Base-by-base conservation (phyloP, 169 alveolate species). In the Theileria parva region DNA sequence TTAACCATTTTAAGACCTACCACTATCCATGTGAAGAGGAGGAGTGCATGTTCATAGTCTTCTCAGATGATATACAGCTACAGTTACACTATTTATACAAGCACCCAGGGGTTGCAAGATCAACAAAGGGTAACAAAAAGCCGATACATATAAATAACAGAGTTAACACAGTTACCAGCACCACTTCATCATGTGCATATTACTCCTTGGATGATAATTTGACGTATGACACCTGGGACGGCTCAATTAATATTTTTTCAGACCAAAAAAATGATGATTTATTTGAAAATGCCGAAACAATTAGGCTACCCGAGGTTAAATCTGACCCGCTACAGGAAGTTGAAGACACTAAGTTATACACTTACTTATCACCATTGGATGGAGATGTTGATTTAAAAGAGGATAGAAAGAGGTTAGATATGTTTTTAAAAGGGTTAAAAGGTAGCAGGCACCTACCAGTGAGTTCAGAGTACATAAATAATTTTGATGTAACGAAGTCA, bases 21-120 rank as follows among this genome's bases (percentile, higher is more conserved):
- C 90, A 84, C 67, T 84, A 84, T 64, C 90, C 90, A 0, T 84
- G 90, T 60, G 86, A 77, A 28, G 90, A 84, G 83, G 70, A 27
- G 34, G 77, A 75, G 27, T 84, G 90, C 78, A 69, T 77, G 84
- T 84, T 84, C 57, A 79, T 84, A 27, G 90, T 84, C 9, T 84
- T 84, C 60, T 39, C 84, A 19, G 86, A 75, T 19, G 86, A 84
- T 30, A 25, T 77, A 27, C 90, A 84, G 83, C 70, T 84, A 44
- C 90, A 71, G 55, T 78, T 84, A 27, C 90, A 84, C 60, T 84
- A 84, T 57, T 48, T 77, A 70, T 67, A 77, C 19, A 77, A 84
- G 67, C 90, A 84, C 39, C 90, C 90, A 0, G 65, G 63, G 27
- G 64, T 67, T 19, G 32, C 75, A 19, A 44, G 53, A 8, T 7